Base-by-base conservation (phyloP, 805 yeast species). In the Saccharomycopsis malanga region DNA sequence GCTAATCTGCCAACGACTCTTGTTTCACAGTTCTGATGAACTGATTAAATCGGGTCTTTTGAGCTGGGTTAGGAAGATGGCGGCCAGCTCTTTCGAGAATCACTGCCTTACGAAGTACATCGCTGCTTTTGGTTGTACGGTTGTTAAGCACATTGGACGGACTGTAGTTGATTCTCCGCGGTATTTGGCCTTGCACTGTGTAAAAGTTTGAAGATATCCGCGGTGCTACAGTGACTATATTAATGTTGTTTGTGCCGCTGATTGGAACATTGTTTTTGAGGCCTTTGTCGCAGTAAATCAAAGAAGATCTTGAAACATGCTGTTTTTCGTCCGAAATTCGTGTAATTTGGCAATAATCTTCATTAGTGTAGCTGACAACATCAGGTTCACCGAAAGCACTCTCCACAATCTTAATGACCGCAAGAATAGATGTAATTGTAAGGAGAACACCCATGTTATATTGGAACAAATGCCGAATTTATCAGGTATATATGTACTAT, bases 381-480 rank as follows among this genome's bases (percentile, higher is more conserved):
- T 45, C 49, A 15, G 42, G 40, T 3, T 46, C 49, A 12, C 48
- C 44, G 20, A 48, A 39, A 4, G 52, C 36, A 14, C 34, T 37
- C 23, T 48, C 52, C 32, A 48, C 17, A 20, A 48, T n/a, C 34
- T 48, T 48, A 7, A 48, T 38, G 4, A 48, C 25, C 21, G 49
- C 35, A 15, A 48, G 39, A 4, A 46, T 25, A 21, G 49, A 39
- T 9, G 52, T 25, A 20, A 48, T 45, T 7, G 52, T 48, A 3
- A 48, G 23, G 4, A 48, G 29, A 17, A 48, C 36, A 9, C 52
- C 48, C 52, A 48, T 48, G 5, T 12, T n/a, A n/a, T n/a, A n/a
- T n/a, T n/a, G n/a, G n/a, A n/a, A n/a, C n/a, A n/a, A n/a, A n/a
- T n/a, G n/a, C n/a, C n/a, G n/a, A n/a, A n/a, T n/a, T n/a, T n/a